Evolutionary conservation across 2,329 filamentous ascomycete species (phyloP).

Genomic region (Calonectria leucothoes): DNA sequence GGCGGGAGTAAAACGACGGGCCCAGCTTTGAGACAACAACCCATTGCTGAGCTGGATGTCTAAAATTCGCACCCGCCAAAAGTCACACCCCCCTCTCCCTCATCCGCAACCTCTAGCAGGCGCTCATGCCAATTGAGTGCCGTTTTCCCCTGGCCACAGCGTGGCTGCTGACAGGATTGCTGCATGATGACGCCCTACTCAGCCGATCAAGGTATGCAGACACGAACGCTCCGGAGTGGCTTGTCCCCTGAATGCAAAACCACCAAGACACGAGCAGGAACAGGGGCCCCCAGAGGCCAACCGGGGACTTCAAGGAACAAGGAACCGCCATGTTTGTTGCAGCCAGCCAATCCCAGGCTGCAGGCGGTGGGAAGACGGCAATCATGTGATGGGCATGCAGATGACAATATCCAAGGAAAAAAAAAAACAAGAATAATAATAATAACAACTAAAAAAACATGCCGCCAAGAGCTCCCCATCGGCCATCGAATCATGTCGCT

Average conservation of each 20-base stretch:
- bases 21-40: background rate
- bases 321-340: background rate
- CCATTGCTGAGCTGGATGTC: background rate
- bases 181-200: constrained; percentile 8
- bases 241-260: constrained; percentile 1
- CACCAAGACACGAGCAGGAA: background rate
- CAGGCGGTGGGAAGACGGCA: background rate
- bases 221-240: constrained; percentile 2
- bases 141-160: background rate
- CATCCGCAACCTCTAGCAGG: background rate
- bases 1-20: background rate
- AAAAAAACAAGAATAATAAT: too few species aligned
- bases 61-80: constrained; percentile 1
- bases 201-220: background rate
- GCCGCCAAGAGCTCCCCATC: background rate
- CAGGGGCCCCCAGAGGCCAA: background rate
- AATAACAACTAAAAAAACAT: too few species aligned
- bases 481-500: background rate
- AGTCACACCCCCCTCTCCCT: background rate
- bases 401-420: background rate
- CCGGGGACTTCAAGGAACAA: background rate
- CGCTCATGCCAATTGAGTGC: background rate
- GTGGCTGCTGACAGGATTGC: background rate
- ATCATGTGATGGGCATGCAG: background rate
- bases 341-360: background rate